These are phyloP conservation scores for Pelargonium cotyledonis DNA, from an alignment of 441 rosid species.

Conservation along the genomic window DNA sequence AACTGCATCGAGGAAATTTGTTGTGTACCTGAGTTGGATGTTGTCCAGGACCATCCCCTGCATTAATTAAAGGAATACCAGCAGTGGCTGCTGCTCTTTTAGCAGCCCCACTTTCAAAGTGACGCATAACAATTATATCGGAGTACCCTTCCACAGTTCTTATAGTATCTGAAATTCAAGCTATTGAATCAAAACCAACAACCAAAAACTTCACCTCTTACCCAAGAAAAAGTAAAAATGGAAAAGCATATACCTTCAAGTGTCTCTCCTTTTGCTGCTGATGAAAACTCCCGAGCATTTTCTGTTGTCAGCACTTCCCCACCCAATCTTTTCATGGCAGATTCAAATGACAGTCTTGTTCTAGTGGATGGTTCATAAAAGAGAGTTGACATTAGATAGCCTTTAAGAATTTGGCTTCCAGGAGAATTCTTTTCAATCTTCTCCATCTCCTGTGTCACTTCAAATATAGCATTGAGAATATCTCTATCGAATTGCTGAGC, in stretches of 20 bases:
- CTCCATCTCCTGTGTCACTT: constrained; percentile 84
- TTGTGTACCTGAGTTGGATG: constrained; percentile 82
- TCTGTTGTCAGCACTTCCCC: constrained; percentile 96
- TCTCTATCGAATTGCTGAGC: constrained; percentile 88
- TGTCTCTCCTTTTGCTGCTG: constrained; percentile 98
- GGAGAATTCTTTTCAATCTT: constrained; percentile 60
- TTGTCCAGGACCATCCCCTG: constrained; percentile 99
- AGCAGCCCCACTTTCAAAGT: constrained; percentile 96
- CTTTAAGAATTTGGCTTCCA: constrained; percentile 77
- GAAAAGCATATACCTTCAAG: constrained; percentile 56
- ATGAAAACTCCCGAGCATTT: constrained; percentile 93
- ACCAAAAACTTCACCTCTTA: background rate
- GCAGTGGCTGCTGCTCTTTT: constrained; percentile 83
- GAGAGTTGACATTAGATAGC: constrained; percentile 86
- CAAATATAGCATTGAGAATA: constrained; percentile 63
- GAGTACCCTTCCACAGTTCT: constrained; percentile 92
- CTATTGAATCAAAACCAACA: constrained; percentile 6
- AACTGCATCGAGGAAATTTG: constrained; percentile 8
- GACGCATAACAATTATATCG: constrained; percentile 89
- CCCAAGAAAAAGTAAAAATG: background rate
- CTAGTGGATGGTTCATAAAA: constrained; percentile 98
- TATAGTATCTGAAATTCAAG: constrained; percentile 61
- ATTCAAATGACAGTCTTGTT: constrained; percentile 91
- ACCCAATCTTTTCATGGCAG: constrained; percentile 91
- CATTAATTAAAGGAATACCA: constrained; percentile 77